These are phyloP conservation scores for Orbilia oligospora DNA, from an alignment of 2,329 filamentous ascomycete species.

Conservation along the genomic window DNA sequence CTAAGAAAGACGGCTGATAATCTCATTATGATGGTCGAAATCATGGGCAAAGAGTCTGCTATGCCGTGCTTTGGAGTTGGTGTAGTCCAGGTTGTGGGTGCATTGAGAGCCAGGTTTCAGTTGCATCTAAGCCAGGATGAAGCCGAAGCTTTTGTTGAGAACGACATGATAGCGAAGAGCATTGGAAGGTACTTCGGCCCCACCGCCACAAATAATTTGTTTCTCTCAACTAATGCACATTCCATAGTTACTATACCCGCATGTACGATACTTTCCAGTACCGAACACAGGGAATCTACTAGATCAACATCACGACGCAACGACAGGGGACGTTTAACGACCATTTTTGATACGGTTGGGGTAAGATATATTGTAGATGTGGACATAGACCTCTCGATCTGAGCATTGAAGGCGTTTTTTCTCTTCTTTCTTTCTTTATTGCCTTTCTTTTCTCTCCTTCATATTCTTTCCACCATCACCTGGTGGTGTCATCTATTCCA, in stretches of 20 bases:
- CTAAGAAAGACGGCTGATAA: constrained; percentile 83
- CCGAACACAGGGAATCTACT: constrained; percentile 89
- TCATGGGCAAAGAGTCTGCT: constrained; percentile 86
- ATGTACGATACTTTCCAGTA: constrained; percentile 88
- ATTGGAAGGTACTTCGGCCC: constrained; percentile 77
- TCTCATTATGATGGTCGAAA: constrained; percentile 83
- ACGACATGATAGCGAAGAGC: constrained; percentile 83
- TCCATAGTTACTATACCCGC: constrained; percentile 47
- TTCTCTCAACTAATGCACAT: constrained; percentile 1
- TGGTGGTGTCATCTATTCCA: background rate
- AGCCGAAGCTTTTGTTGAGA: constrained; percentile 84
- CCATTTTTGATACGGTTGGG: constrained; percentile 26
- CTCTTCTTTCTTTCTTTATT: background rate
- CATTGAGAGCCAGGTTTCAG: constrained; percentile 81
- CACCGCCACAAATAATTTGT: background rate
- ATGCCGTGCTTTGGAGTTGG: constrained; percentile 88
- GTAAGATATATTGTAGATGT: constrained; percentile 43
- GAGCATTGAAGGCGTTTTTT: constrained; percentile 55
- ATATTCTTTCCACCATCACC: constrained; percentile 2
- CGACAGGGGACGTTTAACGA: constrained; percentile 1
- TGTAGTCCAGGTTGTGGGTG: constrained; percentile 78
- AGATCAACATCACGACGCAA: constrained; percentile 63
- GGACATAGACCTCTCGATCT: constrained; percentile 50
- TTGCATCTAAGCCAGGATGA: constrained; percentile 86
- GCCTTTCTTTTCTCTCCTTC: constrained; percentile 7